These are phyloP conservation scores for Pyrenochaeta sp. DNA, from an alignment of 2,329 filamentous ascomycete species.

Conservation along the genomic window DNA sequence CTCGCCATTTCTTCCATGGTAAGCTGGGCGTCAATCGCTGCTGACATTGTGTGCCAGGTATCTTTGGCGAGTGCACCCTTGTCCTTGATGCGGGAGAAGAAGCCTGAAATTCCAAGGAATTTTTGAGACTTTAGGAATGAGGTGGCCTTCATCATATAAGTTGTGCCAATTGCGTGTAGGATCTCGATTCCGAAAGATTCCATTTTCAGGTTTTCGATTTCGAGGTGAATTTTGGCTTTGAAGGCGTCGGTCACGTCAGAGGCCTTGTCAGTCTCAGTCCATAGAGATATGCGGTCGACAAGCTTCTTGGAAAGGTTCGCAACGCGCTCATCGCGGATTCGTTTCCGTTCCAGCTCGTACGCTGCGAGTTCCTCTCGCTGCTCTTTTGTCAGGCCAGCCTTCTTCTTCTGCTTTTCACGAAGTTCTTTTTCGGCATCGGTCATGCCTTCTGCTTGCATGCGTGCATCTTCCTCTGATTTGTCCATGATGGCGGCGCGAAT, in stretches of 20 bases:
- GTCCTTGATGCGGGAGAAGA: conserved; percentile 92
- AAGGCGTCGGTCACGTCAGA: conserved; percentile 85
- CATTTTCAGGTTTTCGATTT: conserved; percentile 99
- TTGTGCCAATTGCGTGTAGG: conserved; percentile 89
- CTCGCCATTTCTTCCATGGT: conserved; percentile 99
- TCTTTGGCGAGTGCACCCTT: conserved; percentile 98
- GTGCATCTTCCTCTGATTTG: conserved; percentile 78
- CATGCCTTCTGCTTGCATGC: conserved; percentile 69
- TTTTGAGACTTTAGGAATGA: conserved; percentile 94
- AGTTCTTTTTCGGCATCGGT: conserved; percentile 78
- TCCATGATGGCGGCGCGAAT: conserved; percentile 89
- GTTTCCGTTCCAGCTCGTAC: conserved; percentile 84
- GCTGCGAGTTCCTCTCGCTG: conserved; percentile 90
- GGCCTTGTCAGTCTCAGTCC: conserved; percentile 96
- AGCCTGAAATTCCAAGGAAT: conserved; percentile 93
- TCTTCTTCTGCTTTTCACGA: conserved; percentile 86
- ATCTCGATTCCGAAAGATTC: conserved; percentile 98
- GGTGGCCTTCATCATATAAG: conserved; percentile 87
- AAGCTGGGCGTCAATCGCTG: conserved; percentile 95
- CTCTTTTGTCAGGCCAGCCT: conserved; percentile 84
- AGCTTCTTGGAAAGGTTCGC: conserved; percentile 84
- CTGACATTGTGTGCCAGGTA: conserved; percentile 97
- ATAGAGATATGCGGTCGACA: conserved; percentile 86
- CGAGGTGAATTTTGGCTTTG: conserved; percentile 90
- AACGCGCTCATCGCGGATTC: conserved; percentile 87